phyloP scores from a whole-genome alignment of 768 basidiomycete genomes.

The Tylopilus intermedius region DNA sequence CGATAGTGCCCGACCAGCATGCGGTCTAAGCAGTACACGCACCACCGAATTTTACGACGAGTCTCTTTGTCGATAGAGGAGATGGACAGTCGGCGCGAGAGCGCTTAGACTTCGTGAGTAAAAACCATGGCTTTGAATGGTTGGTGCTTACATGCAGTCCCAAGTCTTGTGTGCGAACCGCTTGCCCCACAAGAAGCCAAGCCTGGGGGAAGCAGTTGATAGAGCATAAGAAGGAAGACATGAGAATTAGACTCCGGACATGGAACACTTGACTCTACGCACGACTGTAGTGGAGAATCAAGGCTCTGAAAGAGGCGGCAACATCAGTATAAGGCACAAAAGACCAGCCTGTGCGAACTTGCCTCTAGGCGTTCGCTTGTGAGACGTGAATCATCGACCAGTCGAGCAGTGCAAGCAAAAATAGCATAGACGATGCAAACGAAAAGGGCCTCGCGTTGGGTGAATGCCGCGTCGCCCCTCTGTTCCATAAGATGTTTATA shows the following conservation, averaged over 20 bases:
- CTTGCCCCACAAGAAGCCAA: conserved; percentile 90
- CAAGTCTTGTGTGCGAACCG: conserved; percentile 84
- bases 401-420: conserved; percentile 81
- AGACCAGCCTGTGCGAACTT: conserved; percentile 20
- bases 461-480: conserved; percentile 45
- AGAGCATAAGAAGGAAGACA: conserved; percentile 88
- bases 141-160: conserved; percentile 77
- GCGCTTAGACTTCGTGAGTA: conserved; percentile 46
- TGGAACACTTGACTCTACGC: conserved; percentile 79
- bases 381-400: conserved; percentile 71
- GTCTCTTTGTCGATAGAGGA: conserved; percentile 82
- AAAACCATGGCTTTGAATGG: conserved; percentile 1
- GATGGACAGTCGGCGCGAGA: conserved; percentile 68
- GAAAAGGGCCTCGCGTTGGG: conserved; percentile 67
- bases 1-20: conserved; percentile 84
- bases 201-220: conserved; percentile 92
- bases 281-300: conserved; percentile 87
- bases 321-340: conserved; percentile 1
- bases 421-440: conserved; percentile 80
- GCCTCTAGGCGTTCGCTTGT: conserved; percentile 63
- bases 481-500: conserved; percentile 75
- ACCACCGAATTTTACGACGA: conserved; percentile 90
- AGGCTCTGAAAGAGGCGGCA: conserved; percentile 48
- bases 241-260: conserved; percentile 84
- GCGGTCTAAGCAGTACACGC: conserved; percentile 83